Percentiles rank a stretch among this genome's conserved stretches.
Conservation (phyloP, 2,329 filamentous ascomycete species). For the Keithomyces neogunnii region DNA sequence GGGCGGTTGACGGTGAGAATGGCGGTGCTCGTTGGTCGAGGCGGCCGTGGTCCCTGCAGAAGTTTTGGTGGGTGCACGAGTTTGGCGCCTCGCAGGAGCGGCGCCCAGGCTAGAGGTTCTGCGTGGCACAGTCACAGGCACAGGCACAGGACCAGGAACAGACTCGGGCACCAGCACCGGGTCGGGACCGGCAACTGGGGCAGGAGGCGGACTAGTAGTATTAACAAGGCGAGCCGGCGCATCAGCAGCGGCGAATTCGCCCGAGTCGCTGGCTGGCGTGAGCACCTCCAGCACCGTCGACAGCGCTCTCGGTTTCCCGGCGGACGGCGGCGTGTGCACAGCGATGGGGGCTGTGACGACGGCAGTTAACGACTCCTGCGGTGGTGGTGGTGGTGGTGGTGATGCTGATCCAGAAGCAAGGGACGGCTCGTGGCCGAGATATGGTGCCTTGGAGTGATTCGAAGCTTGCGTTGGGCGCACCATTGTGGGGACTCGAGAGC, state of each 20-base stretch:
- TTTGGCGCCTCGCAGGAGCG: not conserved
- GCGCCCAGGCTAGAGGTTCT: not conserved
- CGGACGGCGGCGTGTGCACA: not conserved
- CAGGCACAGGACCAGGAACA: not conserved
- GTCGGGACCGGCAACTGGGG: not conserved
- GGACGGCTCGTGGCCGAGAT: slow-evolving; percentile 1
- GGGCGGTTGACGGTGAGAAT: not conserved
- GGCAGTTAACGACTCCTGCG: not conserved
- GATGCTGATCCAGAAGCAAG: not conserved
- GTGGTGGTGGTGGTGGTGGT: not conserved
- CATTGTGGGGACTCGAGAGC: not conserved
- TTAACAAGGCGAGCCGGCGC: not conserved
- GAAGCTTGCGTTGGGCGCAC: not conserved
- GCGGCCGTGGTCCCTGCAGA: not conserved
- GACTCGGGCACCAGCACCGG: not conserved
- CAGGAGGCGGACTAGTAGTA: not conserved
- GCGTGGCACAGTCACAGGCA: slow-evolving; percentile 1
- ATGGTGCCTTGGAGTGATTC: slow-evolving; percentile 1
- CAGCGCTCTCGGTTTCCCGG: not conserved
- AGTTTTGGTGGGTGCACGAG: not conserved
- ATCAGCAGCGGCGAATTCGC: not conserved
- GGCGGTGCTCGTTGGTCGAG: not conserved
- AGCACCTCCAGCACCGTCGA: slow-evolving; percentile 3
- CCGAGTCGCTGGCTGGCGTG: not conserved
- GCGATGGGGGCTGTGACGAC: not conserved